Evolutionary conservation across 805 yeast species (phyloP), one percentile per base, ranked within the genome.

Genomic region (Candida nonsorbophila): DNA sequence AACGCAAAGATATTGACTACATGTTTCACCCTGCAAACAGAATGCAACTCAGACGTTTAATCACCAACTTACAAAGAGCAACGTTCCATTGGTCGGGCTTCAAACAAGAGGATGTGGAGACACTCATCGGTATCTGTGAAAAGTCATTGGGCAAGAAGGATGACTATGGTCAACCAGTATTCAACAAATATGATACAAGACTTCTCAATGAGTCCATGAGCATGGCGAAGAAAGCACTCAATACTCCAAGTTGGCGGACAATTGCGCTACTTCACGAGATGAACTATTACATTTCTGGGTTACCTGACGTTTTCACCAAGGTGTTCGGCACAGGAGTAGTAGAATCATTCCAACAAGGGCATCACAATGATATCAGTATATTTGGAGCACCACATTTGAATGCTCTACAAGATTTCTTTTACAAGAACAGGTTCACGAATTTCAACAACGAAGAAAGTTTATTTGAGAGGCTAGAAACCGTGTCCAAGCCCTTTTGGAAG

Each of bases 21-120:
- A 77, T 80, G 84, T 80, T 80, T 45, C 79, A 79, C 57, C 70
- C 77, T 0, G 50, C 69, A 1, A 79, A 78, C 41, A 57, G 74
- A 23, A 49, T 49, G 12, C 78, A 77, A 37, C 49, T 80, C 21
- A 55, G 79, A 35, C 51, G 79, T 27, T 59, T 80, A 38, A 68
- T 80, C 8, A 67, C 72, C 4, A 80, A 80, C 44, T 46, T 80
- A 16, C 84, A 75, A 48, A 62, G 79, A 34, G 76, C 82, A 1
- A 77, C 87, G 0, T 79, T 80, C 47, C 77, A 76, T 42, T 80
- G 88, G 88, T 76, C 84, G 1, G 87, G 86, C 0, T 80, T 80
- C 45, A 63, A 79, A 8, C 62, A 66, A 15, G 63, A 61, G 23
- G 86, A 80, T 51, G 59, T 80, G 16, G 72, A 72, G 27, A 58